Evolutionary conservation across 768 basidiomycete species (phyloP).

Genomic region (Ramaria sp.): DNA sequence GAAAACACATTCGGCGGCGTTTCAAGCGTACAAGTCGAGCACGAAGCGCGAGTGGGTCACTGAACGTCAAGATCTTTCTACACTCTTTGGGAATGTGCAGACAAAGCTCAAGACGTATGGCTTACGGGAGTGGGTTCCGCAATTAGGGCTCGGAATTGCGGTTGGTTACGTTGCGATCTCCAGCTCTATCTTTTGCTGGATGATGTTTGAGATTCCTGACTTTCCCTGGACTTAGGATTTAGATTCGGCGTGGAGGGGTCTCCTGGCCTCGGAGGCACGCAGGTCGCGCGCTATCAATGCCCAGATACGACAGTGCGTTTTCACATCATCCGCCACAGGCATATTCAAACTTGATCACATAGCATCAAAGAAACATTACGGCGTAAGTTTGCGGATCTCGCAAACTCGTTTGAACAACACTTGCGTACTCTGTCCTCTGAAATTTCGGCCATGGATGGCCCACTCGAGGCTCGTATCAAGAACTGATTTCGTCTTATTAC

Average conservation of each 20-base stretch:
- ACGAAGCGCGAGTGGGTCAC: constrained; percentile 81
- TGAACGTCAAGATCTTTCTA: constrained; percentile 80
- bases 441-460: constrained; percentile 64
- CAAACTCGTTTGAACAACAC: constrained; percentile 64
- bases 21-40: constrained; percentile 74
- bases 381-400: constrained; percentile 65
- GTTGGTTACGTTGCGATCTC: constrained; percentile 23
- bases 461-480: constrained; percentile 41
- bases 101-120: constrained; percentile 90
- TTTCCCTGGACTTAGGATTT: constrained; percentile 37
- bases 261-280: constrained; percentile 65
- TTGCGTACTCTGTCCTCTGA: constrained; percentile 58
- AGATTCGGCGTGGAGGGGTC: constrained; percentile 62
- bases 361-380: constrained; percentile 79
- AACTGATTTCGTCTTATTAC: background rate
- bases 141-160: constrained; percentile 50
- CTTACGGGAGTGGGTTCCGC: constrained; percentile 74
- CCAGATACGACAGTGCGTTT: constrained; percentile 70
- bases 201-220: constrained; percentile 7
- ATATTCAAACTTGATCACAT: background rate
- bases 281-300: constrained; percentile 80
- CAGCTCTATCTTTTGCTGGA: background rate
- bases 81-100: constrained; percentile 86
- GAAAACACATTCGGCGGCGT: constrained; percentile 59
- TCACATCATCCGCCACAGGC: background rate